These are phyloP conservation scores for Thecaphora frezii DNA, from an alignment of 1,284 basidiomycete species.

Conservation along the genomic window DNA sequence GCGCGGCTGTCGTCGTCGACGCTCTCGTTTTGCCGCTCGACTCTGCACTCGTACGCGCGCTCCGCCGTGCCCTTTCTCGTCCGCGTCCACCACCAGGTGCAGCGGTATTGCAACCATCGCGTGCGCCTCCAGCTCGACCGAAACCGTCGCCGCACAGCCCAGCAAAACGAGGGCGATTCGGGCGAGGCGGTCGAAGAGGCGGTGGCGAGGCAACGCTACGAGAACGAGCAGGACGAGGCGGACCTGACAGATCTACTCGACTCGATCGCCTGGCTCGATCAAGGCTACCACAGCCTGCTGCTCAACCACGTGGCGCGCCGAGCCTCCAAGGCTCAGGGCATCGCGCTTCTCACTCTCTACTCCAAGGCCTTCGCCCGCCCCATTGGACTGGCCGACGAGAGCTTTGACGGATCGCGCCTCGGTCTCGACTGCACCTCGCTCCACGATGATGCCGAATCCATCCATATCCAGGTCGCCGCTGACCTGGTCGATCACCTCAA, in stretches of 20 bases:
- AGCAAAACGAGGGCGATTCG: no score
- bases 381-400: conserved; percentile 14
- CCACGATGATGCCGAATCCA: neutral
- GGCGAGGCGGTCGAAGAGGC: neutral
- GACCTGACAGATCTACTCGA: conserved; percentile 12
- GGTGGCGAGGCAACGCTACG: neutral
- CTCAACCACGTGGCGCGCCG: conserved; percentile 85
- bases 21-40: conserved; percentile 69
- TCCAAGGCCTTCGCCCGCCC: conserved; percentile 57
- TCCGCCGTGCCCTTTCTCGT: conserved; percentile 76
- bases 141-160: neutral
- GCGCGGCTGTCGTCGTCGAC: conserved; percentile 30
- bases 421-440: neutral
- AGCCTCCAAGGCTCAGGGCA: conserved; percentile 87
- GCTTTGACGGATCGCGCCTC: conserved; percentile 8
- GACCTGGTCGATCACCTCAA: conserved; percentile 18
- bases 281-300: conserved; percentile 78
- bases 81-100: conserved; percentile 58
- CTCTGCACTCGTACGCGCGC: conserved; percentile 72
- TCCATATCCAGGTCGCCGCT: conserved; percentile 8
- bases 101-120: neutral
- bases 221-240: conserved; percentile 1
- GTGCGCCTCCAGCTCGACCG: neutral
- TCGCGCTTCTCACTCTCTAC: conserved; percentile 86
- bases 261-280: conserved; percentile 65